Evolutionary conservation across 2,329 filamentous ascomycete species (phyloP).

Genomic region (Fusarium dimerum): DNA sequence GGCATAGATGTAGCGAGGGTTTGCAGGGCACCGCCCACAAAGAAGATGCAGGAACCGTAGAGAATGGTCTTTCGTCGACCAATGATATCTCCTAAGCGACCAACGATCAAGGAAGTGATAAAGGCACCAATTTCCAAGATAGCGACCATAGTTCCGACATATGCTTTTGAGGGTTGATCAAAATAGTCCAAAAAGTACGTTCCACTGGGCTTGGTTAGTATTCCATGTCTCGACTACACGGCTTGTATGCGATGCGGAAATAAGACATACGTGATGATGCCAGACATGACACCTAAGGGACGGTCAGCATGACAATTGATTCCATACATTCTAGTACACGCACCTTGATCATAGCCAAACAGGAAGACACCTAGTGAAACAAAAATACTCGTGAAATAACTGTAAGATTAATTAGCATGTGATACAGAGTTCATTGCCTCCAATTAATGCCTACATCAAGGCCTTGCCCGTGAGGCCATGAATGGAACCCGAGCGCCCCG

Average conservation of each 20-base stretch:
- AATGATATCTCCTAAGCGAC: conserved; percentile 87
- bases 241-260: background rate
- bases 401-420: conserved; percentile 39
- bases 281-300: conserved; percentile 70
- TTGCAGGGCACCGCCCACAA: conserved; percentile 81
- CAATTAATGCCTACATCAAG: conserved; percentile 65
- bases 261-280: conserved; percentile 61
- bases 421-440: background rate
- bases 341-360: conserved; percentile 81
- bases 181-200: conserved; percentile 91
- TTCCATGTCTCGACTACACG: background rate
- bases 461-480: conserved; percentile 95
- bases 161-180: conserved; percentile 78
- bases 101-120: conserved; percentile 83
- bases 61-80: conserved; percentile 88
- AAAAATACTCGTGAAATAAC: conserved; percentile 93
- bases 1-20: conserved; percentile 78
- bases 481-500: conserved; percentile 72
- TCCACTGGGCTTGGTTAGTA: conserved; percentile 57
- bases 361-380: conserved; percentile 85
- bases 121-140: conserved; percentile 95
- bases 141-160: conserved; percentile 96
- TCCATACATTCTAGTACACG: background rate
- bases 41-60: conserved; percentile 90
- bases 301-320: background rate